phyloP scores from a whole-genome alignment of 2,329 filamentous ascomycete species.

The Trichoderma sp. region DNA sequence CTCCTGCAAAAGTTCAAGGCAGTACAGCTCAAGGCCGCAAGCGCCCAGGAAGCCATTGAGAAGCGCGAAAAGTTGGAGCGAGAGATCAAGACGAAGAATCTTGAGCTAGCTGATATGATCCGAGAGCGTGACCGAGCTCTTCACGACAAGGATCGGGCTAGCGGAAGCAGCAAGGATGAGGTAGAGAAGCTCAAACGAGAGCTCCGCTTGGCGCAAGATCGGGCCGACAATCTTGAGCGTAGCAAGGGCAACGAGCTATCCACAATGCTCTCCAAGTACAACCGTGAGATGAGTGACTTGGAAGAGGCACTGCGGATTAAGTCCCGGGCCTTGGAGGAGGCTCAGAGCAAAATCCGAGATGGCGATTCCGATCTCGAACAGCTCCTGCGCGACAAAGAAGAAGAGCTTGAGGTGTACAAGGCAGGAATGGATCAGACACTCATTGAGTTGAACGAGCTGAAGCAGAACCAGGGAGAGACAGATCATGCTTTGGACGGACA shows the following conservation, averaged over 20 bases:
- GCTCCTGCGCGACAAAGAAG: conserved; percentile 87
- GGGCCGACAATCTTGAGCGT: conserved; percentile 86
- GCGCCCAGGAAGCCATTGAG: conserved; percentile 94
- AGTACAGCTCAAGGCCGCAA: conserved; percentile 93
- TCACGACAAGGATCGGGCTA: conserved; percentile 87
- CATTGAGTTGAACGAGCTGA: conserved; percentile 86
- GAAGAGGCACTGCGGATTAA: conserved; percentile 90
- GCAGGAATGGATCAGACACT: conserved; percentile 96
- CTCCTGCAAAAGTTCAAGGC: conserved; percentile 94
- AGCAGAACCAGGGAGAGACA: conserved; percentile 68
- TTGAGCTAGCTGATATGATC: conserved; percentile 99
- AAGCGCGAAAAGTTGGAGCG: conserved; percentile 91
- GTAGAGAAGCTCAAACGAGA: conserved; percentile 93
- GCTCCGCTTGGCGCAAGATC: conserved; percentile 85
- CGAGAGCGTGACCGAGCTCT: conserved; percentile 89
- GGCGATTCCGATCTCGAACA: conserved; percentile 83
- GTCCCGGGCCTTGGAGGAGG: conserved; percentile 80
- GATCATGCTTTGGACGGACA: conserved; percentile 84
- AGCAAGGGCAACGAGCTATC: conserved; percentile 95
- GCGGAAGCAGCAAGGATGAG: conserved; percentile 86
- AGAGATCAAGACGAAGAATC: conserved; percentile 98
- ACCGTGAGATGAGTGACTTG: conserved; percentile 93
- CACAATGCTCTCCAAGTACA: conserved; percentile 91
- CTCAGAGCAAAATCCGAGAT: conserved; percentile 73
- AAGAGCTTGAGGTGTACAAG: conserved; percentile 97